Percentiles rank a stretch among this genome's conserved stretches.
phyloP scores from a whole-genome alignment of 768 basidiomycete species.

The Tephrocybe sp. region DNA sequence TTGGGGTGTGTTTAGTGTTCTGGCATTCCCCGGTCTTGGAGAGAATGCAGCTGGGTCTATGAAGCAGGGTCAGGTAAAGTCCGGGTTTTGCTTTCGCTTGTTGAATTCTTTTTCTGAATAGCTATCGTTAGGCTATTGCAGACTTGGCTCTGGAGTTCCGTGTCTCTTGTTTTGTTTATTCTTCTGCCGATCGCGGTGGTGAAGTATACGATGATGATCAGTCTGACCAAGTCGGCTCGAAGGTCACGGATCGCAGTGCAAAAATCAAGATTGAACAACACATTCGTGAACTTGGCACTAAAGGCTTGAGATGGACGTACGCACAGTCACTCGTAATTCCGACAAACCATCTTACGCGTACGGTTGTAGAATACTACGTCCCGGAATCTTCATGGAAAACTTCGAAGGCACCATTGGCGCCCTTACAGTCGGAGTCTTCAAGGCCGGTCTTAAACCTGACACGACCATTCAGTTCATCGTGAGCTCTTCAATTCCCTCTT shows the following conservation, averaged over 20 bases:
- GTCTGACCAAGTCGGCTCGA: too few relatives aligned
- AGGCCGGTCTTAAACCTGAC: constrained; percentile 28
- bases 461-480: constrained; percentile 35
- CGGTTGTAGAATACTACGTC: constrained; percentile 33
- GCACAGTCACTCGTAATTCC: constrained; percentile 8
- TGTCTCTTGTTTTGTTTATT: constrained; percentile 34
- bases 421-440: constrained; percentile 31
- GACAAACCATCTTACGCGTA: neutral
- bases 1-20: constrained; percentile 39
- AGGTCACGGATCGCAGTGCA: constrained; percentile 26
- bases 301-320: constrained; percentile 37
- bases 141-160: constrained; percentile 35
- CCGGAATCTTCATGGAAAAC: constrained; percentile 44
- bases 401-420: constrained; percentile 36
- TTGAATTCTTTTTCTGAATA: neutral
- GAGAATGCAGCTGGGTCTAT: constrained; percentile 37
- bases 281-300: constrained; percentile 25
- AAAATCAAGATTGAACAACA: constrained; percentile 38
- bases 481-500: constrained; percentile 11
- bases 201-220: constrained; percentile 30
- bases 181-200: constrained; percentile 36
- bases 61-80: constrained; percentile 38
- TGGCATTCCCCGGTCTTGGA: constrained; percentile 40
- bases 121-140: constrained; percentile 28
- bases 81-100: neutral